phyloP scores from a whole-genome alignment of 129 eudicot species.

The Apium graveolens region DNA sequence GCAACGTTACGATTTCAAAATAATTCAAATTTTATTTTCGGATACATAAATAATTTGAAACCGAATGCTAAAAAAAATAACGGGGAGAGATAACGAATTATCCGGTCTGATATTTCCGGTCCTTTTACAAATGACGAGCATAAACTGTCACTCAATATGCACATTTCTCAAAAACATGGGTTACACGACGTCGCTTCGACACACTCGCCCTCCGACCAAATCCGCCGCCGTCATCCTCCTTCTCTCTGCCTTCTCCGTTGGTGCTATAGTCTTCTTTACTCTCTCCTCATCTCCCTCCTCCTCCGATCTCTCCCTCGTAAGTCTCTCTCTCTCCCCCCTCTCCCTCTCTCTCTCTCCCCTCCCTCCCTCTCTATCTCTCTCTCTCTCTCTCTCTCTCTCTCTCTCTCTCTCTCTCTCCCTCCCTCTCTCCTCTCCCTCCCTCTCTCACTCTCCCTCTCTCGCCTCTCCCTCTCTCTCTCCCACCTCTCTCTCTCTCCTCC shows the following conservation, averaged over 20 bases:
- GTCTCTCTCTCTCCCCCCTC: conserved; percentile 37
- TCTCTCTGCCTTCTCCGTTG: conserved; percentile 29
- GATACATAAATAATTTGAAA: too few relatives aligned
- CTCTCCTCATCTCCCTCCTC: conserved; percentile 33
- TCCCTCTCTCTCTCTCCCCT: conserved; percentile 20
- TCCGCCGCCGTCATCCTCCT: conserved; percentile 31
- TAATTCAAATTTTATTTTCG: too few relatives aligned
- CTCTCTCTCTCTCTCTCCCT: too few relatives aligned
- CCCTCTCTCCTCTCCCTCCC: too few relatives aligned
- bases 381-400: too few relatives aligned
- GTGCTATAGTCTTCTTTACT: conserved; percentile 35
- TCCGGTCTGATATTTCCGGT: background rate
- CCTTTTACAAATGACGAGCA: background rate
- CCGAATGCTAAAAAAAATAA: too few relatives aligned
- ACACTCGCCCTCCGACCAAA: conserved; percentile 14
- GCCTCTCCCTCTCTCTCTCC: conserved; percentile 32
- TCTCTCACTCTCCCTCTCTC: conserved; percentile 22
- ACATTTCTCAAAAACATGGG: background rate
- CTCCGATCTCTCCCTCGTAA: conserved; percentile 29
- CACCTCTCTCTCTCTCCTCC: conserved; percentile 17
- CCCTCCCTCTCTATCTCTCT: too few relatives aligned
- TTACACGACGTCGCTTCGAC: background rate
- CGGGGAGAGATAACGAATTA: too few relatives aligned
- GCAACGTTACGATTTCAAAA: too few relatives aligned
- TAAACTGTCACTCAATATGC: background rate